These are phyloP conservation scores for Sporothrix pseudoabietina DNA, from an alignment of 2,329 filamentous ascomycete species.

Conservation along the genomic window DNA sequence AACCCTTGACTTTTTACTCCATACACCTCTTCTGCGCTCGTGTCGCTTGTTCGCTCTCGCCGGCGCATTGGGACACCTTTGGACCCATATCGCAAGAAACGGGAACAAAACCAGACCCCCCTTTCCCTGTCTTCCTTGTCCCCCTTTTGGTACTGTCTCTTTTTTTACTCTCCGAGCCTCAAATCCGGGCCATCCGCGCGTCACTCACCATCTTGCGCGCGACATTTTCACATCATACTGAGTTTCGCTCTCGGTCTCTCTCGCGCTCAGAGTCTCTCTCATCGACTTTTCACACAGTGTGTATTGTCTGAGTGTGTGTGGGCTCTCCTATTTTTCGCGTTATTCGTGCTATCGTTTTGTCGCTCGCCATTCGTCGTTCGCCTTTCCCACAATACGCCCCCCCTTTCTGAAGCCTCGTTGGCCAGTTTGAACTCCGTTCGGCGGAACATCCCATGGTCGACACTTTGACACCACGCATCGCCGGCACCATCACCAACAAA, in stretches of 20 bases:
- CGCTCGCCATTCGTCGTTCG: background rate
- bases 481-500: background rate
- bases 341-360: background rate
- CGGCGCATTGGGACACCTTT: background rate
- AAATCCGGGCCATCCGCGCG: constrained; percentile 20
- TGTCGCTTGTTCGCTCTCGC: constrained; percentile 7
- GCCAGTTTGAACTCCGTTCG: constrained; percentile 14
- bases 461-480: background rate
- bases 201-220: constrained; percentile 6
- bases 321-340: background rate
- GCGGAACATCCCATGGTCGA: constrained; percentile 9
- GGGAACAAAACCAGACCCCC: constrained; percentile 2
- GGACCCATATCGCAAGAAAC: constrained; percentile 17
- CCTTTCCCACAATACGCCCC: background rate
- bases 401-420: background rate
- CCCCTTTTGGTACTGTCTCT: background rate
- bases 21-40: background rate
- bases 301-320: constrained; percentile 20
- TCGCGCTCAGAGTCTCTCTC: background rate
- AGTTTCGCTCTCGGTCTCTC: constrained; percentile 2
- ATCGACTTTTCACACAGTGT: background rate
- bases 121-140: background rate
- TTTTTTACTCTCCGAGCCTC: constrained; percentile 5
- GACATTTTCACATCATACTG: constrained; percentile 10
- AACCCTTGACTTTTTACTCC: background rate